Evolutionary conservation across 2,329 filamentous ascomycete genomes (phyloP).

Genomic region (Colletotrichum sp.): DNA sequence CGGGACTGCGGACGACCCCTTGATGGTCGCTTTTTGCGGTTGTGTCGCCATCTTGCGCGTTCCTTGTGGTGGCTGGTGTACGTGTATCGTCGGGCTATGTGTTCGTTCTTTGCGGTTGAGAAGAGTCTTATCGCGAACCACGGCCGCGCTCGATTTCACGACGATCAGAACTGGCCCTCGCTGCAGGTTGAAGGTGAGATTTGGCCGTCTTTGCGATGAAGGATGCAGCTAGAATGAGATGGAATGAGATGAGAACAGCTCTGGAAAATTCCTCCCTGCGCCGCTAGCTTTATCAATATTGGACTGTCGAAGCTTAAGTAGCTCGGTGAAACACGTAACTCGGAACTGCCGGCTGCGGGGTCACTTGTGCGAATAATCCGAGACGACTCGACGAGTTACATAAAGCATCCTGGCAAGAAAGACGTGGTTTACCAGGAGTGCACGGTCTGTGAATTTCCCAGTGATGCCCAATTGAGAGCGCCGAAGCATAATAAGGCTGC

Average conservation of each 20-base stretch:
- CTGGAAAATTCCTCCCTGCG: background rate
- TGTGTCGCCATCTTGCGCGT: background rate
- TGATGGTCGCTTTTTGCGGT: background rate
- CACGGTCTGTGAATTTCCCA: background rate
- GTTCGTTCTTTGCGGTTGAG: background rate
- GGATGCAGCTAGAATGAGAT: background rate
- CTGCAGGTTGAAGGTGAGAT: background rate
- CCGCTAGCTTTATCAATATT: background rate
- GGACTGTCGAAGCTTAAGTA: background rate
- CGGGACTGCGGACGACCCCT: slow-evolving; percentile 30
- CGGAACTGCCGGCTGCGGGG: slow-evolving; percentile 5
- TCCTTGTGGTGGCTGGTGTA: background rate
- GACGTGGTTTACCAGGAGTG: background rate
- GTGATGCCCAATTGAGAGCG: background rate
- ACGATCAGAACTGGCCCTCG: background rate
- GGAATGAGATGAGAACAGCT: background rate
- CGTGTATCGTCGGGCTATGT: background rate
- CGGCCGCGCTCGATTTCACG: background rate
- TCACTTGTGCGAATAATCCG: background rate
- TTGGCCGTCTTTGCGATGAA: slow-evolving; percentile 6
- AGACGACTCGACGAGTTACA: background rate
- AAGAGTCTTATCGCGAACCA: background rate
- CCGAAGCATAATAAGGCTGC: background rate
- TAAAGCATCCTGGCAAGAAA: background rate
- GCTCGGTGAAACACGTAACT: background rate